Evolutionary conservation across 352 stramenopile species (phyloP).

Genomic region (Phytophthora aleatoria): DNA sequence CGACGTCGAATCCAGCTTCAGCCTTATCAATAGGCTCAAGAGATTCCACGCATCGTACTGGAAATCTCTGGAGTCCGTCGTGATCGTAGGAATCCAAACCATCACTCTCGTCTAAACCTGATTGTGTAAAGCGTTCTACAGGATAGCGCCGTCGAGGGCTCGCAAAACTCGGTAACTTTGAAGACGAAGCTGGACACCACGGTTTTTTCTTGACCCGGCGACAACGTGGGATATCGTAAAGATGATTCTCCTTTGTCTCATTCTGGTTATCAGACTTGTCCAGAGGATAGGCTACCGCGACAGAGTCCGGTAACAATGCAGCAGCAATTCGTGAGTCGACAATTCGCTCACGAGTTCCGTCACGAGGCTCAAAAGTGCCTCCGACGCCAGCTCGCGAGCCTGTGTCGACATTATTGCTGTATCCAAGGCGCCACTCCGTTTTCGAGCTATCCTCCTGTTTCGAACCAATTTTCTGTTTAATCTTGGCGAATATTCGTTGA

Average conservation of each 20-base stretch:
- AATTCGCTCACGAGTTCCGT: constrained; percentile 40
- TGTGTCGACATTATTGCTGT: constrained; percentile 44
- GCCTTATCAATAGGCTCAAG: constrained; percentile 18
- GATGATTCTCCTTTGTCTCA: not conserved
- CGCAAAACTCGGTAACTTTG: constrained; percentile 9
- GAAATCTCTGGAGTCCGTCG: constrained; percentile 37
- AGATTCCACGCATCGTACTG: constrained; percentile 23
- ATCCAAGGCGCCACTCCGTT: constrained; percentile 52
- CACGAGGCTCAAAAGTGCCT: constrained; percentile 56
- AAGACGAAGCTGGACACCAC: constrained; percentile 52
- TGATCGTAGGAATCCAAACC: constrained; percentile 2
- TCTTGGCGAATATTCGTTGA: constrained; percentile 18
- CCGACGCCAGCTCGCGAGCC: constrained; percentile 35
- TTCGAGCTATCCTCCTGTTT: constrained; percentile 5
- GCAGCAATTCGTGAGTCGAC: constrained; percentile 12
- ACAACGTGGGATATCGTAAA: not conserved
- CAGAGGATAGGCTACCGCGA: constrained; percentile 39
- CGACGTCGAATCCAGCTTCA: constrained; percentile 16
- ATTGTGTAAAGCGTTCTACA: constrained; percentile 12
- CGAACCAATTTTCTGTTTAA: constrained; percentile 11
- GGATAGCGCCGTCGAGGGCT: constrained; percentile 21
- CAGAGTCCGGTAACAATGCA: constrained; percentile 21
- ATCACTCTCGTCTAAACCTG: not conserved
- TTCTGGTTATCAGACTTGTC: constrained; percentile 20
- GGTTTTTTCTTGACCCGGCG: constrained; percentile 25